Conservation (phyloP, 208 protist species). For the Leishmania martiniquensis region DNA sequence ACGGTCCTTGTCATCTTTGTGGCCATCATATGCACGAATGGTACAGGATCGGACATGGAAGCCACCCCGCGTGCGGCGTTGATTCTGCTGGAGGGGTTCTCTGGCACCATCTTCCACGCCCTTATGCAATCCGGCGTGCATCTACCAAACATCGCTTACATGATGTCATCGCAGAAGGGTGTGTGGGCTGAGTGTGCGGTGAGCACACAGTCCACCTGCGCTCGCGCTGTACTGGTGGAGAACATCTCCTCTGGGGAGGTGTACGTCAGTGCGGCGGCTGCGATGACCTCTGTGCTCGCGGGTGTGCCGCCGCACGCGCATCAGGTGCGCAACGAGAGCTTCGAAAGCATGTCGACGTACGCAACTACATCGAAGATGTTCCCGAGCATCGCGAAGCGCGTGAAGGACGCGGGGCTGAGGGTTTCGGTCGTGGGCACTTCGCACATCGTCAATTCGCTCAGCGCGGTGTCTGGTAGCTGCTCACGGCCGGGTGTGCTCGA, state of each 20-base stretch:
- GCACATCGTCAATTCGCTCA: constrained; percentile 61
- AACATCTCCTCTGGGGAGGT: constrained; percentile 32
- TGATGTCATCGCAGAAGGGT: constrained; percentile 40
- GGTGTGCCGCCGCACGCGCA: constrained; percentile 58
- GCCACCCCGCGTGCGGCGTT: constrained; percentile 59
- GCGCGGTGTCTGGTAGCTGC: constrained; percentile 41
- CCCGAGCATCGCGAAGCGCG: constrained; percentile 57
- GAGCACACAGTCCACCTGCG: constrained; percentile 45
- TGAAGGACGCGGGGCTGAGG: constrained; percentile 38
- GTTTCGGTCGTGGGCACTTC: constrained; percentile 56
- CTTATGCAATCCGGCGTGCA: constrained; percentile 49
- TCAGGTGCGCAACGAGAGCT: constrained; percentile 47
- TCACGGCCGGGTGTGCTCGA: constrained; percentile 65
- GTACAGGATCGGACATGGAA: constrained; percentile 31
- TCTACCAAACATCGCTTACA: constrained; percentile 59
- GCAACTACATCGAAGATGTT: constrained; percentile 43
- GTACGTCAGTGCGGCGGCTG: constrained; percentile 46
- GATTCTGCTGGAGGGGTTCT: constrained; percentile 74
- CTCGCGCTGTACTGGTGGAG: constrained; percentile 57
- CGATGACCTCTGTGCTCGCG: constrained; percentile 62
- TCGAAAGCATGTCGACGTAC: constrained; percentile 40
- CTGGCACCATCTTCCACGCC: constrained; percentile 52
- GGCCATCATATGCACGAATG: constrained; percentile 49
- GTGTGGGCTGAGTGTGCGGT: constrained; percentile 50
- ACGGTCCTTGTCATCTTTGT: constrained; percentile 40